These are phyloP conservation scores for Centrapalus pauciflorus DNA, from an alignment of 129 eudicot species.

Conservation along the genomic window DNA sequence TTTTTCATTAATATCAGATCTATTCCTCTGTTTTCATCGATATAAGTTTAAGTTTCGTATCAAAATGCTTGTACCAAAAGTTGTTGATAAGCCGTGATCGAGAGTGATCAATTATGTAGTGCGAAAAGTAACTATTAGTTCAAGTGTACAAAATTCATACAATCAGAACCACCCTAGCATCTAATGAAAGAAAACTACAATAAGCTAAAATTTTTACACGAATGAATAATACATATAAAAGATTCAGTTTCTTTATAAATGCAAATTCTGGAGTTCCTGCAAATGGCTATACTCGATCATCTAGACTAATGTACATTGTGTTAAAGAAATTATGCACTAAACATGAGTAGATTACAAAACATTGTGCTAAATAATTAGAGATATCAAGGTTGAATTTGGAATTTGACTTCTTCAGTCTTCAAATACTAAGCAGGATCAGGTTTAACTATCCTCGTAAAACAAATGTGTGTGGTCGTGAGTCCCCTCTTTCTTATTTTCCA, in stretches of 20 bases:
- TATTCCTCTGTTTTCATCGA: too few relatives aligned
- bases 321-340: constrained; percentile 20
- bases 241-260: constrained; percentile 15
- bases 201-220: not conserved
- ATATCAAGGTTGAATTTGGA: constrained; percentile 13
- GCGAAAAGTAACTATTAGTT: too few relatives aligned
- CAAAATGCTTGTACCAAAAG: not conserved
- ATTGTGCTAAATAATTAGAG: not conserved
- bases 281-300: constrained; percentile 14
- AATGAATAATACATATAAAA: constrained; percentile 7
- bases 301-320: constrained; percentile 33
- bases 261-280: constrained; percentile 7
- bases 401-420: constrained; percentile 39
- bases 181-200: too few relatives aligned
- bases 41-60: too few relatives aligned
- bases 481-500: constrained; percentile 94
- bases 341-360: constrained; percentile 20
- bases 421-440: constrained; percentile 63
- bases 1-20: too few relatives aligned
- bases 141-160: too few relatives aligned
- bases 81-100: not conserved
- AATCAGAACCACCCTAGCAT: too few relatives aligned
- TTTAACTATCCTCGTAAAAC: constrained; percentile 75
- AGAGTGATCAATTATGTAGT: too few relatives aligned
- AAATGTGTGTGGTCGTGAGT: constrained; percentile 78